Evolutionary conservation across 371 early-diverging fungal genomes (phyloP), one percentile per base, ranked within the genome.

Genomic region (Mortierella sp.): DNA sequence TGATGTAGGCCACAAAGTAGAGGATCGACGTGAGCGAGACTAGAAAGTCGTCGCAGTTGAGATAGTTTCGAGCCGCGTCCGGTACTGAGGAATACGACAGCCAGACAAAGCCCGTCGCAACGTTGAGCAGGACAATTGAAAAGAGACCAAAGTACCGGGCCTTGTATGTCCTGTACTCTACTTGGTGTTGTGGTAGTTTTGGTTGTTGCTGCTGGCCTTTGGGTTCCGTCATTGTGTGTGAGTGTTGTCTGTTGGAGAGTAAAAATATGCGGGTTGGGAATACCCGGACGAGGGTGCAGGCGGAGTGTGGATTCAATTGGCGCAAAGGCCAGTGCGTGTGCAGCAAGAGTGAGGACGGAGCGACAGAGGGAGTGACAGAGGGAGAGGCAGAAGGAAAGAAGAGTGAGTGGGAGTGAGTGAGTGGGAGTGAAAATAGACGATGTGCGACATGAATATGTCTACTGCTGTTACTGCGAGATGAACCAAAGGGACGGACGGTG

Each of bases 1-100:
- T 72, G 45, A 86, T 85, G 40, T 88, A 89, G 24, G 88, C 83
- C 29, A 89, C 44, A 53, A 91, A 88, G 71, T 89, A 91, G 10
- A 85, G 83, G 29, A 91, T 85, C 6, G 86, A 79, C 29, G 87
- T 88, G n/a, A 85, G 69, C 70, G 88, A 89, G 70, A 83, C 67
- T 34, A 78, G 44, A 10, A 72, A 73, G 66, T 63, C 70, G 65
- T 55, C 41, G 50, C 67, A 75, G 68, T 83, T 75, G 31, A 83
- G 70, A 45, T 78, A 83, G 8, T 39, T 68, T 16, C 69, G 44
- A 16, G 84, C 84, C 0, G 76, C 58, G n/a, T 69, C 65, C 4
- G 70, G 61, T 34, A 79, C 84, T 11, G 84, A 72, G 5, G 84
- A 83, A 50, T 83, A 83, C 19, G 84, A 79, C 73, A 83, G 64